Conservation (phyloP, 2,329 filamentous ascomycete genomes). For the Fusarium sp. region DNA sequence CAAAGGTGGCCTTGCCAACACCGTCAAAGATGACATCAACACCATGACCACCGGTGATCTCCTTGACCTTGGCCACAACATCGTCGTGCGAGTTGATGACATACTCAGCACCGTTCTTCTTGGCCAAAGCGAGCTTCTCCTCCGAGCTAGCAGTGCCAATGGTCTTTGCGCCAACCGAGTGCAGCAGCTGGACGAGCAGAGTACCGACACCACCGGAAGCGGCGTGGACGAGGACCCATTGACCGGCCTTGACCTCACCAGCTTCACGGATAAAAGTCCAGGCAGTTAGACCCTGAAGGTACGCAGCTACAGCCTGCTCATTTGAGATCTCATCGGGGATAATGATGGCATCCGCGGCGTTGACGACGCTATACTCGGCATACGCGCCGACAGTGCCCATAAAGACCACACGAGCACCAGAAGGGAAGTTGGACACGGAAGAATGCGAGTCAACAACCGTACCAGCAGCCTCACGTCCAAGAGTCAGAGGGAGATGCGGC, state of each 20-base stretch:
- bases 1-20: slow-evolving; percentile 87
- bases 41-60: slow-evolving; percentile 79
- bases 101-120: slow-evolving; percentile 76
- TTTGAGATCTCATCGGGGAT: slow-evolving; percentile 72
- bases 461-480: slow-evolving; percentile 84
- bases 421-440: slow-evolving; percentile 65
- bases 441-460: slow-evolving; percentile 72
- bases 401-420: slow-evolving; percentile 80
- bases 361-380: slow-evolving; percentile 66
- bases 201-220: slow-evolving; percentile 86
- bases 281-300: slow-evolving; percentile 88
- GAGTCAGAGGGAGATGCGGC: slow-evolving; percentile 75
- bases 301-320: slow-evolving; percentile 73
- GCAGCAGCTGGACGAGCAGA: slow-evolving; percentile 80
- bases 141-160: slow-evolving; percentile 82
- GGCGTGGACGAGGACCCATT: slow-evolving; percentile 87
- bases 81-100: slow-evolving; percentile 76
- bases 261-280: slow-evolving; percentile 83
- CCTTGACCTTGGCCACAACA: slow-evolving; percentile 68
- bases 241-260: slow-evolving; percentile 78
- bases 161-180: slow-evolving; percentile 76
- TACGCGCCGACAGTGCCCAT: slow-evolving; percentile 64
- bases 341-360: slow-evolving; percentile 66
- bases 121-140: slow-evolving; percentile 79
- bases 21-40: slow-evolving; percentile 86